Evolutionary conservation across 768 basidiomycete genomes (phyloP), one percentile per base, ranked within the genome.

Genomic region (Tulasnella calospora): DNA sequence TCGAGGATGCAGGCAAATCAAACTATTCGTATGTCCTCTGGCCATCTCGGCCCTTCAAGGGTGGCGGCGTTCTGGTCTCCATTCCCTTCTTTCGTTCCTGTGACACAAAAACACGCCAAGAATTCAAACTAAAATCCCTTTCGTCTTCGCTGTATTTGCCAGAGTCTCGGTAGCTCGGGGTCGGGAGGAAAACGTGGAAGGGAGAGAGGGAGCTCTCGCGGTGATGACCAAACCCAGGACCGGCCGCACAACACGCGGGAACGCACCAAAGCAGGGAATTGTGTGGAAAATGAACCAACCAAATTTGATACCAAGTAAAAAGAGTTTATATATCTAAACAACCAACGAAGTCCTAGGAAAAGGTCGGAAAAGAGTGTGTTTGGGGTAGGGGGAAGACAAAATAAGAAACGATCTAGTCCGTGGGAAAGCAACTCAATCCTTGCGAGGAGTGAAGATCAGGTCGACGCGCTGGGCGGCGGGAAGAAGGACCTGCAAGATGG

Each of bases 371-470:
- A 15, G 3, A 13, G 27, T 23, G 41, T 40, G 51, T 51, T 12
- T n/a, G 23, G 23, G 51, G n/a, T 7, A 5, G 7, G 23, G 23
- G 51, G 47, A 9, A 23, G 21, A 23, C 2, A 51, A 21, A 19
- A 51, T 19, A 51, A 23, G 44, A 19, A 44, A 12, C 12, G 44
- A 44, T 51, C 51, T n/a, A 67, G 71, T 27, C 71, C 36, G 36
- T n/a, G 33, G 36, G 27, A 73, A 41, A 73, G 23, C 0, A 41
- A 55, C 10, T 67, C 55, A 76, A 23, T 61, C 75, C 75, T 61
- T 76, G 21, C 71, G 71, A 40, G 75, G 75, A 27, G 47, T 76
- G 35, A 69, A 76, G 35, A 76, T 76, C 13, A 76, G 41, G 55
- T 40, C 30, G 23, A 76, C 75, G 15, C 57, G 47, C 40, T 61